phyloP scores from a whole-genome alignment of 2,329 filamentous ascomycete species.

The Stagonosporopsis cucurbitacearum region DNA sequence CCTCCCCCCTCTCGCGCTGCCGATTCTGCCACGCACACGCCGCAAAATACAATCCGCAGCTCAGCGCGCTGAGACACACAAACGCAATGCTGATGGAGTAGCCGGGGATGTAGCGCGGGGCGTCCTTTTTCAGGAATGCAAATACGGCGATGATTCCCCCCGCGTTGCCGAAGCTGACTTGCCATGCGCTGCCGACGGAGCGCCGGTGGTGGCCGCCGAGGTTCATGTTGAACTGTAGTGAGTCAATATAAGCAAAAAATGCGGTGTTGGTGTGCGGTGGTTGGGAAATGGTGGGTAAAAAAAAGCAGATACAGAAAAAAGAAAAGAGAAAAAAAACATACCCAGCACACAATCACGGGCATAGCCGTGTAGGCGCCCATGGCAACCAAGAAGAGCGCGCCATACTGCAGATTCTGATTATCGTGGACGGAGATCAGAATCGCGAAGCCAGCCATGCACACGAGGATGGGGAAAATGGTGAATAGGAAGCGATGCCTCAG shows the following conservation, averaged over 20 bases:
- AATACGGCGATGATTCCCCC: conserved; percentile 61
- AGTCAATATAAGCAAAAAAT: too few species aligned
- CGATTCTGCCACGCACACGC: conserved; percentile 67
- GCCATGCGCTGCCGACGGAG: conserved; percentile 57
- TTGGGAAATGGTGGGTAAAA: too few species aligned
- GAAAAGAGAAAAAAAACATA: neutral
- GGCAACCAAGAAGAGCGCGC: conserved; percentile 80
- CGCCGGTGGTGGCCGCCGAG: conserved; percentile 59
- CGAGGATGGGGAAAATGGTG: conserved; percentile 69
- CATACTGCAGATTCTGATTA: conserved; percentile 73
- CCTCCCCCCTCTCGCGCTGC: conserved; percentile 61
- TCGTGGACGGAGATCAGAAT: conserved; percentile 76
- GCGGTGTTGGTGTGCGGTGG: neutral
- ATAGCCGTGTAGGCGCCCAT: conserved; percentile 85
- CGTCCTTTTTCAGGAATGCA: conserved; percentile 63
- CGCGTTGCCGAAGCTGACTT: conserved; percentile 58
- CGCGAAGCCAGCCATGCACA: conserved; percentile 76
- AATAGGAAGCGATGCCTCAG: conserved; percentile 77
- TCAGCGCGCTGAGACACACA: conserved; percentile 68
- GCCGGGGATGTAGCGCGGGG: conserved; percentile 71
- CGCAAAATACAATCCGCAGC: conserved; percentile 66
- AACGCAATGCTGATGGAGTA: conserved; percentile 82
- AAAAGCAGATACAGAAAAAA: neutral
- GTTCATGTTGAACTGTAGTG: conserved; percentile 62
- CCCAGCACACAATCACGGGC: conserved; percentile 73